Conservation (phyloP, 2,329 filamentous ascomycete genomes). For the Microcera coccophila region DNA sequence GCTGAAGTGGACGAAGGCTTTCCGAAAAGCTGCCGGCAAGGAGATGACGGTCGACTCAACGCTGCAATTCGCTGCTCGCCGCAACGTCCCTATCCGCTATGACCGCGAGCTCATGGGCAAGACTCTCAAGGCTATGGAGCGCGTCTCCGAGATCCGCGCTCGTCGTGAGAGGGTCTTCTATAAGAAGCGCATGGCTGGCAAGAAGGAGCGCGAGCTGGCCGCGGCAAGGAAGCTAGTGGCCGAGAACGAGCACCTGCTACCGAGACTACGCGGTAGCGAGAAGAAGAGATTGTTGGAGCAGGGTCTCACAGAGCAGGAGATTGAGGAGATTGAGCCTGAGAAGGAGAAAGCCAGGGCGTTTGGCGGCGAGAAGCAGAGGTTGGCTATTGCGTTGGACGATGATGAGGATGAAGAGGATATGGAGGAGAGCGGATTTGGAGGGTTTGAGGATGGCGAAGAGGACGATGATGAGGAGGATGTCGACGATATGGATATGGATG, state of each 20-base stretch:
- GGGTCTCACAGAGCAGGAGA: conserved; percentile 46
- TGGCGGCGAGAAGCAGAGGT: conserved; percentile 40
- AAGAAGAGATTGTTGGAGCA: conserved; percentile 55
- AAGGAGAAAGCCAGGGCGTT: conserved; percentile 38
- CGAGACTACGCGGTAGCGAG: conserved; percentile 63
- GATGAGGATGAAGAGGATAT: conserved; percentile 31
- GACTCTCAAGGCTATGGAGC: conserved; percentile 88
- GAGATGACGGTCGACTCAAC: conserved; percentile 91
- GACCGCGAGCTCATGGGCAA: conserved; percentile 85
- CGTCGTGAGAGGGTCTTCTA: conserved; percentile 89
- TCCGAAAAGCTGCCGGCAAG: conserved; percentile 76
- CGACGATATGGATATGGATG: conserved; percentile 17
- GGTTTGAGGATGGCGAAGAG: conserved; percentile 31
- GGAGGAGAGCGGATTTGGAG: conserved; percentile 9
- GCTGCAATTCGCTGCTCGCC: conserved; percentile 83
- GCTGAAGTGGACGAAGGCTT: conserved; percentile 94
- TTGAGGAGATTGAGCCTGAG: conserved; percentile 42
- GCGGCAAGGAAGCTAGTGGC: conserved; percentile 82
- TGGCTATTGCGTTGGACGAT: conserved; percentile 32
- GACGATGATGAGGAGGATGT: conserved; percentile 29
- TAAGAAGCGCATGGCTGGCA: conserved; percentile 88
- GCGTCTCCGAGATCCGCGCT: conserved; percentile 78
- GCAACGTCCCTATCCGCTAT: conserved; percentile 94
- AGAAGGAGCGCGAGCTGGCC: conserved; percentile 75
- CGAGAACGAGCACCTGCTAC: conserved; percentile 89